These are phyloP conservation scores for Pyrenophora teres DNA, from an alignment of 2,329 filamentous ascomycete genomes.

Conservation along the genomic window DNA sequence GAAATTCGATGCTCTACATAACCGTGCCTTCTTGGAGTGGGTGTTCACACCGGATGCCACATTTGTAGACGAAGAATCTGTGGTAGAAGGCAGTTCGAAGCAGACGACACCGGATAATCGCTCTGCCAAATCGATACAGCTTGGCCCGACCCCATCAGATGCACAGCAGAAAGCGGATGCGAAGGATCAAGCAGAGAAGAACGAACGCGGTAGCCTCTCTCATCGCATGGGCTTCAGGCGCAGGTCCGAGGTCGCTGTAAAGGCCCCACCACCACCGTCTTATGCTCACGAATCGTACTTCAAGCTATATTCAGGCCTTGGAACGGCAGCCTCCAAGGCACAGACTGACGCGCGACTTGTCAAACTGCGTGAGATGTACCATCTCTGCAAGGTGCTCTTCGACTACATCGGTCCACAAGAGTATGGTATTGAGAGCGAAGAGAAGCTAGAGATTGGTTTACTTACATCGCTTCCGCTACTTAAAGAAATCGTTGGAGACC, in stretches of 20 bases:
- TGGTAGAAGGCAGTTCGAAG: constrained; percentile 44
- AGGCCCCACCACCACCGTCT: constrained; percentile 27
- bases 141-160: constrained; percentile 37
- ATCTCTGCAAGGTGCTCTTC: constrained; percentile 90
- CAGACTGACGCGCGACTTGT: constrained; percentile 85
- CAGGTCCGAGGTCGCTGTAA: constrained; percentile 51
- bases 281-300: constrained; percentile 72
- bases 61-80: constrained; percentile 69
- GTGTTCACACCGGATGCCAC: constrained; percentile 85
- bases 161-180: constrained; percentile 37
- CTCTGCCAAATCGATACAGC: constrained; percentile 30
- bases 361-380: constrained; percentile 90
- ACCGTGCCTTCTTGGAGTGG: constrained; percentile 95
- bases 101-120: constrained; percentile 32
- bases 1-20: constrained; percentile 98
- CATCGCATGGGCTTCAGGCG: constrained; percentile 60
- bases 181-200: constrained; percentile 49
- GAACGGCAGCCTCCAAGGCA: constrained; percentile 62
- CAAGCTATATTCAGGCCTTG: constrained; percentile 81
- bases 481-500: constrained; percentile 94
- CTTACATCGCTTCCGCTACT: constrained; percentile 90
- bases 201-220: constrained; percentile 47
- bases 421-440: constrained; percentile 91
- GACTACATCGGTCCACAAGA: constrained; percentile 99
- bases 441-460: constrained; percentile 98